Base-by-base conservation (phyloP, 306 rosid species). In the Begonia loranthoides region DNA sequence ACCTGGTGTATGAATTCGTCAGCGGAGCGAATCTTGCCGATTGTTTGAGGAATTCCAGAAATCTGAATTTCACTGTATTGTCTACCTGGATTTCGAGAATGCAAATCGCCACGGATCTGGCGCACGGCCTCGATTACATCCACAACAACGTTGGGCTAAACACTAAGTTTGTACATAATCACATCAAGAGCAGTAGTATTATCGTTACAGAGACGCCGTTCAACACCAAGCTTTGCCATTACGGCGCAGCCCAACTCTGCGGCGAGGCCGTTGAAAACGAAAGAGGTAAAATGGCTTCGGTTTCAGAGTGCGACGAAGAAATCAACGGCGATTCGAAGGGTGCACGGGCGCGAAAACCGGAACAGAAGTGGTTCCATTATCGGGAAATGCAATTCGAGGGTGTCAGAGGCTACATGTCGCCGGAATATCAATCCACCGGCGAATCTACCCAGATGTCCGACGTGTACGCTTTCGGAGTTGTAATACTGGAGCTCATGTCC, bases 21-120 rank as follows among this genome's bases (percentile, higher is more conserved):
- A 15, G 14, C 21, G 93, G 87, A 0, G 87, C 90, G 0, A 89
- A 67, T 43, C 90, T 89, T 59, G 61, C 94, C 14, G 75, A 75
- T 24, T 82, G 87, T 39, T 52, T 89, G 45, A 69, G 95, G 9
- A 89, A 77, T 60, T 17, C 66, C 0, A 70, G 9, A 40, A 84
- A 73, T 52, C 59, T 56, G 0, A 51, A 64, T 17, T 89, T 75
- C 69, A 82, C 97, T 0, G 84, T 84, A 9, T 77, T 89, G 3
- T 64, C 77, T 14, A 79, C 71, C 0, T 89, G 97, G 97, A 38
- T 62, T 9, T 84, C 94, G 14, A 66, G 97, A 63, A 85, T 89
- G 83, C 97, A 84, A 59, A 73, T 84, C 13, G 97, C 95, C 5
- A 61, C 95, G 0, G 95, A 89, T 74, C 59, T 89, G 45, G 97